Evolutionary conservation across 441 rosid species (phyloP).

Genomic region (Pelargonium myrrhifolium): DNA sequence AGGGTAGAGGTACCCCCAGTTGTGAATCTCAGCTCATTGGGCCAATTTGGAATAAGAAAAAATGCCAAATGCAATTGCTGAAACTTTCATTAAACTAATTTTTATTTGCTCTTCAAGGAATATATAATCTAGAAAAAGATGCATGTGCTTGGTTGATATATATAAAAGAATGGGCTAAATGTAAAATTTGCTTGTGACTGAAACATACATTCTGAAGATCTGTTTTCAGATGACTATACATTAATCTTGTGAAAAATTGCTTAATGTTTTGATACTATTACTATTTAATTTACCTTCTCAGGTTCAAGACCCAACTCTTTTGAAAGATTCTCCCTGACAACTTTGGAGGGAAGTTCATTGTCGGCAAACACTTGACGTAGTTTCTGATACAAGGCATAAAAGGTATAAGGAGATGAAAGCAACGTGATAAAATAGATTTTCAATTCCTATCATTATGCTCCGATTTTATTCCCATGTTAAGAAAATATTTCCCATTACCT

Average conservation of each 20-base stretch:
- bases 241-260: background rate
- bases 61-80: background rate
- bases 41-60: no score
- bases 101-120: background rate
- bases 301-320: conserved; percentile 71
- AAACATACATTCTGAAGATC: background rate
- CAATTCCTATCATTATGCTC: background rate
- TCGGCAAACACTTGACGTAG: conserved; percentile 85
- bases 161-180: background rate
- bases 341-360: conserved; percentile 89
- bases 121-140: background rate
- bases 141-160: conserved; percentile 6
- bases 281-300: conserved; percentile 53
- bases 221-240: background rate
- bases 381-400: conserved; percentile 48
- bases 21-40: no score
- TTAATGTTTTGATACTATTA: background rate
- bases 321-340: conserved; percentile 64
- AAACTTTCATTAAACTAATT: background rate
- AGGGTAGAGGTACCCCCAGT: no score
- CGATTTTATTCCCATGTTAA: conserved; percentile 3
- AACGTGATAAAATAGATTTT: background rate
- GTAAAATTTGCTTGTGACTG: background rate
- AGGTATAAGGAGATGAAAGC: conserved; percentile 5
- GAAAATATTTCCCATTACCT: conserved; percentile 39